Evolutionary conservation across 2,329 filamentous ascomycete genomes (phyloP), one percentile per base, ranked within the genome.

Genomic region (Colletotrichum higginsianum): DNA sequence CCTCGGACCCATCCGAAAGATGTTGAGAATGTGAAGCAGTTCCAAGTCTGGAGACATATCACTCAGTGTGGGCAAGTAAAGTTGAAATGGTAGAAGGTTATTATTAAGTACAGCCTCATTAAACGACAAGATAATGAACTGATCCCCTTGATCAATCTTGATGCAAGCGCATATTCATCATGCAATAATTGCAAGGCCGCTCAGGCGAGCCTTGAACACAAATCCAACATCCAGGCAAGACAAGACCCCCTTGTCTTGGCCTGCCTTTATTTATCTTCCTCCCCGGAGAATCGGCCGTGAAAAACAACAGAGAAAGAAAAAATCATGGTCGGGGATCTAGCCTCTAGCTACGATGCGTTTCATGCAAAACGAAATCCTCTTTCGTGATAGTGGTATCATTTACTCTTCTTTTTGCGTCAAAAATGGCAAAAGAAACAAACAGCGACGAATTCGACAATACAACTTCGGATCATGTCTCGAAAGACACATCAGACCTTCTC

Each of bases 381-480:
- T 30, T 63, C 65, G 57, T 69, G 58, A 69, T 44, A 58, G 58
- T 72, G 69, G 69, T 72, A 72, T 72, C 69, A 72, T 68, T 61
- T 55, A 60, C 65, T 63, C 58, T 63, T 56, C 26, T 1, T 44
- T 49, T 61, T 44, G 49, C 68, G 53, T 49, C 30, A 30, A 44
- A 56, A 60, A 55, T 46, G 6, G 49, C 38, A 62, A 68, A 15
- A 63, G 23, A 67, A 30, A 58, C 53, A 61, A 55, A 69, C 46
- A 35, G 21, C 47, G 52, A 58, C 64, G 44, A 58, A 56, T 47
- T 44, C 52, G 44, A 52, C 35, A 46, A 56, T 44, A 46, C 65
- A 46, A 9, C n/a, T 70, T 64, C 57, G 13, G 9, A 66, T 12
- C 40, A 44, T 23, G 57, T 61, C 47, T 30, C 30, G 6, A 30